Evolutionary conservation across 2,329 filamentous ascomycete species (phyloP), one percentile per base, ranked within the genome.

Genomic region (Pseudocercospora fijiensis): DNA sequence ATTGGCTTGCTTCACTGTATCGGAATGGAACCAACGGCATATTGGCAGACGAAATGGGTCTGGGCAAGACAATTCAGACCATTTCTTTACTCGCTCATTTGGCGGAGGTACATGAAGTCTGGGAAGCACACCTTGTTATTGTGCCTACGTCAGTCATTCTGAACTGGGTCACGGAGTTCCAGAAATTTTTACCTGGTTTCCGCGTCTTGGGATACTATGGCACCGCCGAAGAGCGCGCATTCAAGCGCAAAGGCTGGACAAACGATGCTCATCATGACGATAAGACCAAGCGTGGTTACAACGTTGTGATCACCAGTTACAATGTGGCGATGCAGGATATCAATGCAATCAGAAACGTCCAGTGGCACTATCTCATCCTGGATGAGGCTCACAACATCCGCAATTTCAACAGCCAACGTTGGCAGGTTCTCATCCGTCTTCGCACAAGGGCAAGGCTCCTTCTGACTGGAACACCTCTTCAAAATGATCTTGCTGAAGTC

Each of bases 131-230:
- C 80, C 81, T 99, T 24, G 91, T 99, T 56, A 90, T 99, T 65
- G 95, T 99, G 1, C 95, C 95, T 1, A 99, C 95, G 1, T 98
- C 93, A 77, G 96, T 99, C 56, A 97, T 99, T 84, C 86, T 99
- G 68, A 99, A 99, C 75, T 99, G 95, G 95, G 96, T 99, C 77
- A 98, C 98, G 90, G 95, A 99, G 78, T 99, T 99, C 84, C 98
- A 98, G 75, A 99, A 99, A 76, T 99, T 94, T 87, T 91, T 93
- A 62, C 95, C 96, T 2, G 94, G 95, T 0, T 99, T 99, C 83
- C 98, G 97, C 76, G 96, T 99, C 61, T 83, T 99, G 64, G 95
- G 93, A 0, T 99, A 99, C 79, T 99, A 98, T 75, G 95, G 96
- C 49, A 91, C 89, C 47, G 90, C 93, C 71, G 92, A 97, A 69